A percentile compares a stretch with the other conserved stretches of the same genome.
These are phyloP conservation scores for Leccinellum albellum DNA, from an alignment of 768 basidiomycete genomes.

Conservation along the genomic window DNA sequence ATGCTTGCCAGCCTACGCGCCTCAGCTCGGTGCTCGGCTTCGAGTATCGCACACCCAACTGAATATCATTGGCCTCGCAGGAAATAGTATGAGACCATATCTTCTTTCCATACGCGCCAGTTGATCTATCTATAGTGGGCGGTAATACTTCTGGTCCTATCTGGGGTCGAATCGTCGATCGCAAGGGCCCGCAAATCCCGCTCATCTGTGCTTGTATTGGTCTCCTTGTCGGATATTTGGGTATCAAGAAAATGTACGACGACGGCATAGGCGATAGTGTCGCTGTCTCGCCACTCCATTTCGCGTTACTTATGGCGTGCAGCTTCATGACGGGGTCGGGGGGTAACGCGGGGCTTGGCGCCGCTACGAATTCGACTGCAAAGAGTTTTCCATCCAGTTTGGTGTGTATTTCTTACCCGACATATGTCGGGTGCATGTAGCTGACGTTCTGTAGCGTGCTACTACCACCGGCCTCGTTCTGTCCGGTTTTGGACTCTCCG, in stretches of 20 bases:
- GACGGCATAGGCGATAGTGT: slow-evolving; percentile 39
- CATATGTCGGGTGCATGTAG: background rate
- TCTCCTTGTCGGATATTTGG: slow-evolving; percentile 69
- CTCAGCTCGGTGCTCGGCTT: slow-evolving; percentile 78
- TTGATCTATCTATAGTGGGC: slow-evolving; percentile 47
- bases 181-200: slow-evolving; percentile 66
- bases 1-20: slow-evolving; percentile 63
- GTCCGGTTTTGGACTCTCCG: slow-evolving; percentile 87
- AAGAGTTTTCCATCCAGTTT: slow-evolving; percentile 73
- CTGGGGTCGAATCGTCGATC: slow-evolving; percentile 78
- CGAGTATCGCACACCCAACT: slow-evolving; percentile 75
- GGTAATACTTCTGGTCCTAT: slow-evolving; percentile 73
- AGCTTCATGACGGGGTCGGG: slow-evolving; percentile 75
- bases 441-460: slow-evolving; percentile 49
- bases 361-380: slow-evolving; percentile 75
- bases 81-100: slow-evolving; percentile 51
- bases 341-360: slow-evolving; percentile 64
- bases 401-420: slow-evolving; percentile 34
- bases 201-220: slow-evolving; percentile 55
- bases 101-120: background rate
- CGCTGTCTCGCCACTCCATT: slow-evolving; percentile 40
- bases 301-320: slow-evolving; percentile 54
- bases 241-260: slow-evolving; percentile 67
- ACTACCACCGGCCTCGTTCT: slow-evolving; percentile 74
- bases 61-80: slow-evolving; percentile 77